Conservation (phyloP, 176 grass and related monocot genomes). For the Bothriochloa decipiens region DNA sequence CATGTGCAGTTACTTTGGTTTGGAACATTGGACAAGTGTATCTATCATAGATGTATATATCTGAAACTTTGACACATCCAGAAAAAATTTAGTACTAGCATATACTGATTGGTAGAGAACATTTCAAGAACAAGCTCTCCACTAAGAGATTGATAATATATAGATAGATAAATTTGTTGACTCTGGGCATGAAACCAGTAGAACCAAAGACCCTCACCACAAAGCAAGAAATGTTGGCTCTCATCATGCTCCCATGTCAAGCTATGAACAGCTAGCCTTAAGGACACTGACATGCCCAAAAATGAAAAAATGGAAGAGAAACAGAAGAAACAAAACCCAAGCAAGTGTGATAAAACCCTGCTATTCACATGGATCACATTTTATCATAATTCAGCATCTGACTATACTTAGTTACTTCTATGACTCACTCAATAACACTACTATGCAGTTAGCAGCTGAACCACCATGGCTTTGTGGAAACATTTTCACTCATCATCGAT, state of each 20-base stretch:
- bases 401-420: slow-evolving; percentile 33
- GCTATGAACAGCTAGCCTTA: slow-evolving; percentile 42
- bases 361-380: slow-evolving; percentile 43
- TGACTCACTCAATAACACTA: slow-evolving; percentile 34
- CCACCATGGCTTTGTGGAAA: neutral
- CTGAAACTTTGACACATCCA: no score
- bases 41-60: neutral
- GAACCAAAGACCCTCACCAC: slow-evolving; percentile 3
- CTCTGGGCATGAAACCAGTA: slow-evolving; percentile 9
- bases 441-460: slow-evolving; percentile 51
- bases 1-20: neutral
- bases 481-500: neutral
- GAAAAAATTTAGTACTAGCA: neutral
- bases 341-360: slow-evolving; percentile 26
- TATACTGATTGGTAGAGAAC: neutral
- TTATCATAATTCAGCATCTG: slow-evolving; percentile 15
- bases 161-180: neutral
- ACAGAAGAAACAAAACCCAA: neutral
- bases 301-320: neutral
- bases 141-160: neutral
- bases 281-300: slow-evolving; percentile 12
- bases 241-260: slow-evolving; percentile 31
- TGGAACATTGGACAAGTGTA: neutral
- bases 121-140: slow-evolving; percentile 15
- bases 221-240: slow-evolving; percentile 21